Evolutionary conservation across 495 filamentous ascomycete species (phyloP).

Genomic region (Filosporella fistucella): DNA sequence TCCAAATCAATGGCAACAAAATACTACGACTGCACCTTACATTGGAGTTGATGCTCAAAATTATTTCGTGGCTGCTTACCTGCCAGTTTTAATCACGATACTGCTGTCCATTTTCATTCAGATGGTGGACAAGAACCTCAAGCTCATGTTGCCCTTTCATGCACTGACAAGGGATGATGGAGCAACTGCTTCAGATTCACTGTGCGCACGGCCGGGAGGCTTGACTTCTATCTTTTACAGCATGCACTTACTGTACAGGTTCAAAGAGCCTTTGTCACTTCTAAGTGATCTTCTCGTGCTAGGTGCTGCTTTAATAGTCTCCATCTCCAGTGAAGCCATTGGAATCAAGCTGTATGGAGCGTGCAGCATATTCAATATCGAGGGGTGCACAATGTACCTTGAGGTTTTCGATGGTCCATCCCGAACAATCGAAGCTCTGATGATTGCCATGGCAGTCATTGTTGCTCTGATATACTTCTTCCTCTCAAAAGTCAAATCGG

Average conservation of each 20-base stretch:
- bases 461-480: not conserved
- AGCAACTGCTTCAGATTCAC: not conserved
- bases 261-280: not conserved
- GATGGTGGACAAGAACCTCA: not conserved
- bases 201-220: not conserved
- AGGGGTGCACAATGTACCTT: not conserved
- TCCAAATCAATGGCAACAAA: not conserved
- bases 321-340: not conserved
- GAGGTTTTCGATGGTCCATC: not conserved
- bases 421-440: not conserved
- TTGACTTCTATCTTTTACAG: not conserved
- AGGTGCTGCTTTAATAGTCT: not conserved
- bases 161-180: not conserved
- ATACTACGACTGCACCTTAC: not conserved
- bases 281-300: not conserved
- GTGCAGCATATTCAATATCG: not conserved
- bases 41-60: not conserved
- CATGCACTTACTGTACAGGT: not conserved
- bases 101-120: not conserved
- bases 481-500: not conserved
- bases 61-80: not conserved
- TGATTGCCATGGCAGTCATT: not conserved
- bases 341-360: not conserved
- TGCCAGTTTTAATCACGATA: not conserved
- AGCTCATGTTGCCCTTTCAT: not conserved